Conservation (phyloP, 2,329 filamentous ascomycete genomes). For the Talaromyces sp. region DNA sequence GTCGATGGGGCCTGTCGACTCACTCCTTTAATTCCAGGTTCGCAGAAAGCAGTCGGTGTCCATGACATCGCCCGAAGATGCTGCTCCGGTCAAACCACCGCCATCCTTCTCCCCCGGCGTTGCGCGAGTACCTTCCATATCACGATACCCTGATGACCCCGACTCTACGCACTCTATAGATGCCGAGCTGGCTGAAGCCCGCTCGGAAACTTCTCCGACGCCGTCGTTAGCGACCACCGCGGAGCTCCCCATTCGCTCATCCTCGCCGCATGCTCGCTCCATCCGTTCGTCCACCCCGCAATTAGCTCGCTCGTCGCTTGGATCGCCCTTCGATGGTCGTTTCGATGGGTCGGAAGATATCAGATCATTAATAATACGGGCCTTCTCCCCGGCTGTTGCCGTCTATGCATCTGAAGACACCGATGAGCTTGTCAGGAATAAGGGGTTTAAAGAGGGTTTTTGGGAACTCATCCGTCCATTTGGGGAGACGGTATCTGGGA, state of each 20-base stretch:
- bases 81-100: conserved; percentile 66
- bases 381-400: conserved; percentile 86
- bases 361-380: conserved; percentile 71
- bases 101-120: conserved; percentile 70
- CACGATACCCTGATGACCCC: conserved; percentile 54
- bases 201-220: conserved; percentile 61
- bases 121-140: conserved; percentile 63
- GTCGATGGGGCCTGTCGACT: conserved; percentile 36
- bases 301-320: conserved; percentile 50
- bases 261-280: conserved; percentile 65
- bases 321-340: conserved; percentile 56
- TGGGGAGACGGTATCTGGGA: conserved; percentile 83
- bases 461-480: conserved; percentile 87
- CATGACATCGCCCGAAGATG: conserved; percentile 71
- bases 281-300: conserved; percentile 58
- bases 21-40: conserved; percentile 18
- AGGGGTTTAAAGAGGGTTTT: conserved; percentile 81
- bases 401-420: conserved; percentile 87
- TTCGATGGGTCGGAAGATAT: conserved; percentile 58
- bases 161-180: conserved; percentile 54
- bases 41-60: conserved; percentile 44
- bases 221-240: conserved; percentile 61
- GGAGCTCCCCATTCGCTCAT: conserved; percentile 68
- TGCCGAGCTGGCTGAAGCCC: conserved; percentile 53
- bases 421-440: conserved; percentile 75